phyloP scores from a whole-genome alignment of 2,329 filamentous ascomycete species.

The Exophiala sp. region DNA sequence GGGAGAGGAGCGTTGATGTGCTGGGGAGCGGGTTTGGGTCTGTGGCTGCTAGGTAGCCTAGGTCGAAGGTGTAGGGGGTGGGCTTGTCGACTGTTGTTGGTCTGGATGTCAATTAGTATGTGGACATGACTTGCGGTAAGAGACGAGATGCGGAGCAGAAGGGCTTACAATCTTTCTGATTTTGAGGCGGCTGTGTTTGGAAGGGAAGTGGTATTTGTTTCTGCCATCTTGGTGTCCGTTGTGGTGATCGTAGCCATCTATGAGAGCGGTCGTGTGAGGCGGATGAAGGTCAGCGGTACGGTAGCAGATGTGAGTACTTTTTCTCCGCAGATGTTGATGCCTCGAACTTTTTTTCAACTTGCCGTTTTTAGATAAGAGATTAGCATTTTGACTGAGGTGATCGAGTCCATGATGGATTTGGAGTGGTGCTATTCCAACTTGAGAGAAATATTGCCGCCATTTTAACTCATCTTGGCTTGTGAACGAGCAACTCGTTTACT shows the following conservation, averaged over 20 bases:
- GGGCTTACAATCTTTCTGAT: conserved; percentile 40
- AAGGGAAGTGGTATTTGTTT: not conserved
- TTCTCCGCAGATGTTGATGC: no score
- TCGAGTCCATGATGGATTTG: no score
- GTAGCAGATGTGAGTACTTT: no score
- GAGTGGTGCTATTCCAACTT: no score
- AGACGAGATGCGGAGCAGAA: not conserved
- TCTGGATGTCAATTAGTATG: conserved; percentile 3
- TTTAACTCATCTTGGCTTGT: no score
- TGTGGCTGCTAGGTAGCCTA: conserved; percentile 78
- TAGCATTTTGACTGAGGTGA: not conserved
- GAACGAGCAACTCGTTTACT: no score
- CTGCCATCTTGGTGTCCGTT: conserved; percentile 14
- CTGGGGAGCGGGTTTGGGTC: conserved; percentile 79
- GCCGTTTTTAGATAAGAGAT: conserved; percentile 4
- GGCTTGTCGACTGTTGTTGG: conserved; percentile 65
- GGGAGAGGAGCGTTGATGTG: conserved; percentile 39
- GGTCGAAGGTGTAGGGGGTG: conserved; percentile 87
- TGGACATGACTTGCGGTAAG: not conserved
- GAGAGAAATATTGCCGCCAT: no score
- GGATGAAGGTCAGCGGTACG: no score
- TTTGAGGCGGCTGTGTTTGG: conserved; percentile 26
- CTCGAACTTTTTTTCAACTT: not conserved
- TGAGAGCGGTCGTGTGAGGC: no score
- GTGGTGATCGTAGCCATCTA: not conserved